Base-by-base conservation (phyloP, 2,329 filamentous ascomycete genomes). In the Aureobasidium mangrovei region DNA sequence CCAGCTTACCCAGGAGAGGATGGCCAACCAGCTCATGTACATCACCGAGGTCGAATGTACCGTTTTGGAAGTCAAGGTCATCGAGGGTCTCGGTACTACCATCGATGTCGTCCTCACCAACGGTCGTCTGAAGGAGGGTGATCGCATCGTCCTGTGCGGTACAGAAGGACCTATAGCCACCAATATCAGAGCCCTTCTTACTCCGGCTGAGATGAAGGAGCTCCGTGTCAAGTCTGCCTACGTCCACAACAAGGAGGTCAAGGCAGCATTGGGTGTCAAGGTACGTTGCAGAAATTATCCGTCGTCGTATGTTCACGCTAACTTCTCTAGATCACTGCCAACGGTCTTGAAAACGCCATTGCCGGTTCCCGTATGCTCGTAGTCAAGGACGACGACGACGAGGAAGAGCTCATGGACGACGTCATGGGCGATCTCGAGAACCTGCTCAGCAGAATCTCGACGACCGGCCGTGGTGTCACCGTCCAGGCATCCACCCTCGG, bases 241-340 rank as follows among this genome's bases (percentile, higher is more conserved):
- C 65, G 91, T 98, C 31, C 94, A 98, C 77, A 96, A 98, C 77
- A 97, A 98, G 77, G 90, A 95, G 71, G 91, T 96, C 74, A 98
- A 96, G 78, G 93, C 94, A 24, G 90, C 93, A 7, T 81, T 98
- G 66, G 93, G 93, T 86, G 89, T 98, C 71, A 98, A 98, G 32
- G 32, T 35, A 10, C 6, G 32, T 35, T 35, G 32, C 6, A 35
- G 10, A 35, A 10, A 35, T 7, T 7, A 35, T 10, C 32, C 32
- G 6, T 10, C 32, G 10, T 35, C 32, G 6, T 35, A 35, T 35
- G 6, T 35, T 7, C 10, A 7, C 32, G 10, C 10, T 7, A 7
- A 35, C 32, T 35, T 2, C 32, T 35, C 32, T 35, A 35, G 81
- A 97, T 98, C 67, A 90, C 90, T 59, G 93, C 91, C 42, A 94